These are phyloP conservation scores for Colletotrichum sp. DNA, from an alignment of 2,329 filamentous ascomycete species.

Conservation along the genomic window DNA sequence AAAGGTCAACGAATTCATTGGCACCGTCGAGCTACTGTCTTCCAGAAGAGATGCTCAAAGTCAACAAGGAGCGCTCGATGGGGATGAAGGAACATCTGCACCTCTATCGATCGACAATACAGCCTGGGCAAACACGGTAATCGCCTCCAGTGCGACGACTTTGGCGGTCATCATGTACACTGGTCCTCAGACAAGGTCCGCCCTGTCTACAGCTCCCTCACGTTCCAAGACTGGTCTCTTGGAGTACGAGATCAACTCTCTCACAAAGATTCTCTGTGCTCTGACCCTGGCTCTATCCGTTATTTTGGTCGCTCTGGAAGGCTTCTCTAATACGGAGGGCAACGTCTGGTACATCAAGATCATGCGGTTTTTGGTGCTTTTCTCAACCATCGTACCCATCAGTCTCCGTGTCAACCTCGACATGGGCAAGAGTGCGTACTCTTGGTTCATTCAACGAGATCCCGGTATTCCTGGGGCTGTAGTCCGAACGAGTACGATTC, in stretches of 20 bases:
- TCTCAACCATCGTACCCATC: slow-evolving; percentile 99
- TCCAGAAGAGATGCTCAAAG: slow-evolving; percentile 54
- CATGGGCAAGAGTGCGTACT: slow-evolving; percentile 96
- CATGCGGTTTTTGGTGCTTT: slow-evolving; percentile 96
- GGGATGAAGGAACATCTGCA: slow-evolving; percentile 58
- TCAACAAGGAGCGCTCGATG: slow-evolving; percentile 38
- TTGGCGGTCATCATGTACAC: slow-evolving; percentile 94
- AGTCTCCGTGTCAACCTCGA: slow-evolving; percentile 95
- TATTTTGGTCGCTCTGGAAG: slow-evolving; percentile 85
- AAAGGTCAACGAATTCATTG: slow-evolving; percentile 93
- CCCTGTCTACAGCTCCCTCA: slow-evolving; percentile 88
- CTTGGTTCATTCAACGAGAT: slow-evolving; percentile 92
- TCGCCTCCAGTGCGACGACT: slow-evolving; percentile 89
- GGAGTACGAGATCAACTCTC: slow-evolving; percentile 94
- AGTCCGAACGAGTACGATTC: slow-evolving; percentile 95
- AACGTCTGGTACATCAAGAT: slow-evolving; percentile 93
- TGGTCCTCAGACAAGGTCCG: slow-evolving; percentile 90
- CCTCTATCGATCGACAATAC: slow-evolving; percentile 95
- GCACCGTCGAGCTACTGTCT: slow-evolving; percentile 79
- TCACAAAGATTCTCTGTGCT: slow-evolving; percentile 94
- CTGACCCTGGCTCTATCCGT: slow-evolving; percentile 87
- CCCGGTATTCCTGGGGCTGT: slow-evolving; percentile 89
- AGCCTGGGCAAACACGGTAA: slow-evolving; percentile 97
- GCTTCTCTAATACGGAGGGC: slow-evolving; percentile 71
- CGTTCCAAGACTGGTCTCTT: slow-evolving; percentile 92